phyloP scores from a whole-genome alignment of 2,329 filamentous ascomycete genomes.

The Diaporthe sp. region DNA sequence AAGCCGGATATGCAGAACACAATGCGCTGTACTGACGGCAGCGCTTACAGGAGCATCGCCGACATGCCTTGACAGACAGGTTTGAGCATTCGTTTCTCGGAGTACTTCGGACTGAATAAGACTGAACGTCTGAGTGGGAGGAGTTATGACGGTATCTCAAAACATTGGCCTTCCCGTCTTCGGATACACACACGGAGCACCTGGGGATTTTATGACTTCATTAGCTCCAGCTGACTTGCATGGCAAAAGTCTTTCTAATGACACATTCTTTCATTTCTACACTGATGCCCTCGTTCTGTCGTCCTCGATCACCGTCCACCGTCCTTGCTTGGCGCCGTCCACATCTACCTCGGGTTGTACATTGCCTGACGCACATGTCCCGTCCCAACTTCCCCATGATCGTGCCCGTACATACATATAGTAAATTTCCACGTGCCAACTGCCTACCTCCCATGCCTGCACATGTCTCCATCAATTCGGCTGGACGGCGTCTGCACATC shows the following conservation, averaged over 20 bases:
- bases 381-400: not conserved
- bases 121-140: constrained; percentile 35
- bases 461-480: not conserved
- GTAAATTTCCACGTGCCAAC: constrained; percentile 14
- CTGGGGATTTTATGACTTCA: constrained; percentile 30
- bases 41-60: constrained; percentile 8
- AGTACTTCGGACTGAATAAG: constrained; percentile 29
- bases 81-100: constrained; percentile 39
- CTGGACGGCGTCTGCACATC: not conserved
- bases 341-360: constrained; percentile 10
- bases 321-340: constrained; percentile 9
- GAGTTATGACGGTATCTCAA: constrained; percentile 39
- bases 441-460: not conserved
- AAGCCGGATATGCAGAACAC: not conserved
- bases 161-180: constrained; percentile 18
- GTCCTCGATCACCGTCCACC: constrained; percentile 27
- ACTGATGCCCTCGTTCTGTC: constrained; percentile 27
- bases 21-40: not conserved
- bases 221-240: constrained; percentile 37
- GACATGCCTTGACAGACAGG: constrained; percentile 30
- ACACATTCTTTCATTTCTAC: constrained; percentile 41
- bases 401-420: constrained; percentile 20
- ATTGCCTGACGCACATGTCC: constrained; percentile 20
- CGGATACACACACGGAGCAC: constrained; percentile 34
- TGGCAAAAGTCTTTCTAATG: constrained; percentile 40